Base-by-base conservation (phyloP, 495 filamentous ascomycete species). In the Aspergillus heteromorphus region DNA sequence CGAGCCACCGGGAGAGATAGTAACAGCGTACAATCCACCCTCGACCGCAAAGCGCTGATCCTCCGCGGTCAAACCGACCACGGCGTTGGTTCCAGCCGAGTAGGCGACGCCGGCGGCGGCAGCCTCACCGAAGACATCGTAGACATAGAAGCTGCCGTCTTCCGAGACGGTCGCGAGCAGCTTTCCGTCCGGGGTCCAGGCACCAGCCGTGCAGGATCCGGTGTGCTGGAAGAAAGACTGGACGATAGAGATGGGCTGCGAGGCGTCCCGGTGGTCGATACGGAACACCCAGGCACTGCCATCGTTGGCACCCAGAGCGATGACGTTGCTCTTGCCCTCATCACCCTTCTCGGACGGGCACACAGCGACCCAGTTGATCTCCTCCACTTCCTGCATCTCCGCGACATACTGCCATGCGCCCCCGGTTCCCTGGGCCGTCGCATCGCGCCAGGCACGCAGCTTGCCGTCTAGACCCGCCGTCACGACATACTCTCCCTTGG, bases 281-380 rank as follows among this genome's bases (percentile, higher is more conserved):
- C 81, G 84, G 72, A 97, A 93, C 6, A 99, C 87, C 95, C 95
- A 99, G 6, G 95, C 89, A 45, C 83, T 88, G 41, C 95, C 95
- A 66, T 99, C 92, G n/a, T 79, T 87, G 36, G 91, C 90, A 34
- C 95, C 95, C 18, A 97, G 69, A 0, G 95, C 95, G 57, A 99
- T 64, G n/a, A 87, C 83, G 68, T 97, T 95, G 20, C 84, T 80
- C 64, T 87, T 80, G 14, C 72, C 75, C 8, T 84, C 51, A 73
- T 78, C 41, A 79, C 67, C 69, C 8, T 74, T 69, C 16, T 79
- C 68, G 17, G 80, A 78, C 2, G 92, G 92, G 65, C 88, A 96
- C 0, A 89, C 76, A 0, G 78, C 68, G 6, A 97, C 70, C 90
- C 92, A 99, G 75, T 95, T 95, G 56, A 99, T 86, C 69, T 97